Evolutionary conservation across 75 land plant species (phyloP).

Genomic region (Pinus taeda): DNA sequence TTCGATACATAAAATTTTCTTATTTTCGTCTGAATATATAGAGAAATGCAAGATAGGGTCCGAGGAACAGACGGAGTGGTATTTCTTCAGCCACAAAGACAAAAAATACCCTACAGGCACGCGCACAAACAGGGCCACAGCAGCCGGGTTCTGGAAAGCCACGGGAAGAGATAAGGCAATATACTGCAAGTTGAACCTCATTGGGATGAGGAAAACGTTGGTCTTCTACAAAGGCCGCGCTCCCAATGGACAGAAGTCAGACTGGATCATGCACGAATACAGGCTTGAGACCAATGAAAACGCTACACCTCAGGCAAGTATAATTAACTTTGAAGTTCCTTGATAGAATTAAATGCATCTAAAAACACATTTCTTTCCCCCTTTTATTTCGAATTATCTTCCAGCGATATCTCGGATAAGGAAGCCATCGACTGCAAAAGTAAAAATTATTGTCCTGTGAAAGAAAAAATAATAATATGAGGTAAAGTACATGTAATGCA

Average conservation of each 20-base stretch:
- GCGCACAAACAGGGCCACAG: conserved; percentile 74
- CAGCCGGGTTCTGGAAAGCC: conserved; percentile 82
- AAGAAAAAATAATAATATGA: background rate
- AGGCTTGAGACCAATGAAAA: conserved; percentile 75
- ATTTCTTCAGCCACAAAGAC: conserved; percentile 85
- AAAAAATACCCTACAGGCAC: conserved; percentile 87
- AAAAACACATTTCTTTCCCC: too few species aligned
- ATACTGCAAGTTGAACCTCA: conserved; percentile 50
- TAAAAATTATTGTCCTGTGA: background rate
- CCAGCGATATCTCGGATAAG: too few species aligned
- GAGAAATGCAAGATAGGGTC: conserved; percentile 61
- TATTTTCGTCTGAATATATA: conserved; percentile 10
- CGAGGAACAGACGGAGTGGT: conserved; percentile 80
- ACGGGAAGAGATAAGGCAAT: conserved; percentile 89
- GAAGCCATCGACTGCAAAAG: background rate
- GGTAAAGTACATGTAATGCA: background rate
- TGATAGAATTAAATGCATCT: too few species aligned
- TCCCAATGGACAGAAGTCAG: conserved; percentile 80
- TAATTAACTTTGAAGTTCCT: background rate
- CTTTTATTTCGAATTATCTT: too few species aligned
- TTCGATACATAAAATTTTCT: background rate
- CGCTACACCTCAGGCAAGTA: conserved; percentile 55
- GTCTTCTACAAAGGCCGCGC: conserved; percentile 84
- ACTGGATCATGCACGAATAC: conserved; percentile 91
- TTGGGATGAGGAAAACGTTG: conserved; percentile 82